Evolutionary conservation across 441 rosid species (phyloP).

Genomic region (Daphne laureola): DNA sequence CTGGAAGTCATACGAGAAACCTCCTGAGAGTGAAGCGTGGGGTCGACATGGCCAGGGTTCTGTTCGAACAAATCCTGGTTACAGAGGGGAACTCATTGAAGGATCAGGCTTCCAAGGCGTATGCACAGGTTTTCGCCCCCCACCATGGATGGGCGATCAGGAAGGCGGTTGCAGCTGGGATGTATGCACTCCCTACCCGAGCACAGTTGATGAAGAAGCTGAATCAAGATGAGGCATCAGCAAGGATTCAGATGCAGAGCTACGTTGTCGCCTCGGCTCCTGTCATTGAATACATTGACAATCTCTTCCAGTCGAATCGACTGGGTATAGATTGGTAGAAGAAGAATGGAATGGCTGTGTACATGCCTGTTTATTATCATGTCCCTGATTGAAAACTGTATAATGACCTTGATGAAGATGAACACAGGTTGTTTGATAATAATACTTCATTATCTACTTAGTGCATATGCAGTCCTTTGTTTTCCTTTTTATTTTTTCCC

Average conservation of each 20-base stretch:
- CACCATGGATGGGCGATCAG: conserved; percentile 95
- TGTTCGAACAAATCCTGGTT: conserved; percentile 64
- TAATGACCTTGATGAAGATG: no score
- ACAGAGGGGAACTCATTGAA: conserved; percentile 64
- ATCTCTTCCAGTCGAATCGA: conserved; percentile 56
- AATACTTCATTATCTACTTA: no score
- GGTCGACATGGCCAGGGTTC: conserved; percentile 81
- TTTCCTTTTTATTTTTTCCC: no score
- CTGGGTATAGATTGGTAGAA: conserved; percentile 82
- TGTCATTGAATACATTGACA: conserved; percentile 52
- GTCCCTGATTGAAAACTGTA: no score
- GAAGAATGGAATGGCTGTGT: no score
- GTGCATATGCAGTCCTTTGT: no score
- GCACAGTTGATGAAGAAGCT: conserved; percentile 64
- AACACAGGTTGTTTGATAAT: no score
- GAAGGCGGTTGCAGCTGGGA: conserved; percentile 85
- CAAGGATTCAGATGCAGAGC: conserved; percentile 61
- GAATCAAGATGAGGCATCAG: conserved; percentile 71
- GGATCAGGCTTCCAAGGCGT: conserved; percentile 85
- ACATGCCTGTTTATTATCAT: no score
- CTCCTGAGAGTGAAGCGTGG: conserved; percentile 94
- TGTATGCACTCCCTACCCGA: conserved; percentile 88
- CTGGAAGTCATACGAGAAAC: conserved; percentile 88
- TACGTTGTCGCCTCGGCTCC: conserved; percentile 49
- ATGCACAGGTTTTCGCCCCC: conserved; percentile 85